These are phyloP conservation scores for Massariosphaeria phaeospora DNA, from an alignment of 495 filamentous ascomycete species.

Conservation along the genomic window DNA sequence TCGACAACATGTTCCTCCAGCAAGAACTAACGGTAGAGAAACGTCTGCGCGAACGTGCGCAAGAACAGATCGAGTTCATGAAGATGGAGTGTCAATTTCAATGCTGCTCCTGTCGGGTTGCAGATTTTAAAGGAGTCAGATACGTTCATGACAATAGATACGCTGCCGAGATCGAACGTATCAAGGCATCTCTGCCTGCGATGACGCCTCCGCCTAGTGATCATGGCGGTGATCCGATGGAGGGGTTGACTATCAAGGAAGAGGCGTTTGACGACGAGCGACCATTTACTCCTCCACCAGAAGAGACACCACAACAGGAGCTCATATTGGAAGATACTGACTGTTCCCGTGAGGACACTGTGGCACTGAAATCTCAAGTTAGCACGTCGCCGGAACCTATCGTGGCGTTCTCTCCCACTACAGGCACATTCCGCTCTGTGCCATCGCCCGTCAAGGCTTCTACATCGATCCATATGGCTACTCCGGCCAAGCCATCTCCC, in stretches of 20 bases:
- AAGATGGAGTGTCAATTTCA: constrained; percentile 73
- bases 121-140: constrained; percentile 47
- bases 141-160: constrained; percentile 49
- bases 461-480: background rate
- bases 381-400: constrained; percentile 8
- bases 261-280: constrained; percentile 7
- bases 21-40: constrained; percentile 62
- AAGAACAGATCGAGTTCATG: constrained; percentile 75
- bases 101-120: constrained; percentile 61
- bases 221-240: constrained; percentile 21
- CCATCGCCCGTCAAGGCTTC: constrained; percentile 13
- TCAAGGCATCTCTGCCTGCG: constrained; percentile 31
- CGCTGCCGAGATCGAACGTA: constrained; percentile 31
- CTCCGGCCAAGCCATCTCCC: constrained; percentile 4
- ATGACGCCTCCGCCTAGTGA: constrained; percentile 29
- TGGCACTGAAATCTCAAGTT: background rate
- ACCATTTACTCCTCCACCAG: background rate
- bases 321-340: background rate
- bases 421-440: constrained; percentile 33
- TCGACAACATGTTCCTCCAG: constrained; percentile 52
- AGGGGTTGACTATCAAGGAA: constrained; percentile 8
- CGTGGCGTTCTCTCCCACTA: constrained; percentile 35
- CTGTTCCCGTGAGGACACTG: background rate
- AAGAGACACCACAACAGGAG: background rate
- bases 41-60: constrained; percentile 58